A percentile compares a stretch with the other conserved stretches of the same genome.
These are phyloP conservation scores for Lactifluus hygrophoroides DNA, from an alignment of 768 basidiomycete species.

Conservation along the genomic window DNA sequence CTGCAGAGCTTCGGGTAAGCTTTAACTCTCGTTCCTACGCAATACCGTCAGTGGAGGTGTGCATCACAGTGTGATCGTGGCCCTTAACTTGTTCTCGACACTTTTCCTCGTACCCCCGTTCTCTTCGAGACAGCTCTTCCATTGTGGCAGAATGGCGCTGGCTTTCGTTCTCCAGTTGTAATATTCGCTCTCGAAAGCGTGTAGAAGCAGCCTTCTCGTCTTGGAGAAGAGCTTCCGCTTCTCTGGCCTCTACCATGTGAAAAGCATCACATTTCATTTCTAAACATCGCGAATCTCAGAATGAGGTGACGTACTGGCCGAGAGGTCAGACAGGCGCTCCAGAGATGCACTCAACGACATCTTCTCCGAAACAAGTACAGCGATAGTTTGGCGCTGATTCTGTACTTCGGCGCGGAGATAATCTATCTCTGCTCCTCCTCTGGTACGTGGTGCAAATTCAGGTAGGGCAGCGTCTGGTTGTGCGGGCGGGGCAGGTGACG, in stretches of 20 bases:
- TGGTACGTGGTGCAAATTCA: conserved; percentile 17
- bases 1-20: conserved; percentile 43
- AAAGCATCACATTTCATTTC: not conserved
- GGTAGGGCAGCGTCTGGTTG: conserved; percentile 19
- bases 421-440: conserved; percentile 20
- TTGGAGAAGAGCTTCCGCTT: conserved; percentile 22
- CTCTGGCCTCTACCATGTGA: conserved; percentile 21
- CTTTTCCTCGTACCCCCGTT: conserved; percentile 45
- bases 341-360: conserved; percentile 34
- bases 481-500: conserved; percentile 5
- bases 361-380: conserved; percentile 53
- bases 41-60: not conserved
- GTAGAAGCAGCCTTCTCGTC: conserved; percentile 19
- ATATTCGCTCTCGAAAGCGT: conserved; percentile 28
- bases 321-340: conserved; percentile 49
- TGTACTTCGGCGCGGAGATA: conserved; percentile 31
- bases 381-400: conserved; percentile 66
- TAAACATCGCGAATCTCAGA: not conserved
- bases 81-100: conserved; percentile 44
- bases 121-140: conserved; percentile 38
- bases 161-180: conserved; percentile 35
- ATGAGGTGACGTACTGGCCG: conserved; percentile 41
- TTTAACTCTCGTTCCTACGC: conserved; percentile 69
- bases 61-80: not conserved
- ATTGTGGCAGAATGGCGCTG: conserved; percentile 32